Evolutionary conservation across 768 basidiomycete genomes (phyloP).

Genomic region (Boletus speciosus): DNA sequence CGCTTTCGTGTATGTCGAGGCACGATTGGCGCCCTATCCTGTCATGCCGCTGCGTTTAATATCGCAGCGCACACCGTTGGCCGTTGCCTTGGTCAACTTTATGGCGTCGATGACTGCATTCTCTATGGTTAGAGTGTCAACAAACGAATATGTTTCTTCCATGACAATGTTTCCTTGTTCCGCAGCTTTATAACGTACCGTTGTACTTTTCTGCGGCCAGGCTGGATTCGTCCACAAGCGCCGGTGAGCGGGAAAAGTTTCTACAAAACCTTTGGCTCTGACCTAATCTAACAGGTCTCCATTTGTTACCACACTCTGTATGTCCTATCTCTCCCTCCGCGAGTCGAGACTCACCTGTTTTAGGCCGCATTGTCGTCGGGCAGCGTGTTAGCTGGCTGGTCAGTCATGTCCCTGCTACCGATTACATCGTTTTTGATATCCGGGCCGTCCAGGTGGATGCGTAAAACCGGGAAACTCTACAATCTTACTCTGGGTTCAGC

Average conservation of each 20-base stretch:
- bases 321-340: conserved; percentile 23
- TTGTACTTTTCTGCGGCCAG: conserved; percentile 86
- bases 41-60: conserved; percentile 87
- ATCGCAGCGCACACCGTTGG: conserved; percentile 73
- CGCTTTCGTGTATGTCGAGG: conserved; percentile 77
- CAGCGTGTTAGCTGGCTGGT: conserved; percentile 87
- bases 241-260: conserved; percentile 50
- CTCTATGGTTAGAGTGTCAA: conserved; percentile 55
- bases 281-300: conserved; percentile 53
- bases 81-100: conserved; percentile 77
- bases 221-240: conserved; percentile 59
- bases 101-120: conserved; percentile 75
- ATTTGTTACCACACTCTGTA: conserved; percentile 89
- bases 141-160: not conserved
- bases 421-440: conserved; percentile 1
- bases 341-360: conserved; percentile 14
- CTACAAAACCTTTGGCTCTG: not conserved
- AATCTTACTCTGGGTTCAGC: conserved; percentile 65
- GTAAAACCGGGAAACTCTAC: conserved; percentile 83
- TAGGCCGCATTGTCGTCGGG: conserved; percentile 80
- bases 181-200: conserved; percentile 80
- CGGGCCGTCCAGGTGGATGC: conserved; percentile 63
- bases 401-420: conserved; percentile 24
- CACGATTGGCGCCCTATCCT: conserved; percentile 73
- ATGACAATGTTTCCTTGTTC: conserved; percentile 3